Conservation (phyloP, 169 alveolate genomes). For the Cryptosporidium tyzzeri region DNA sequence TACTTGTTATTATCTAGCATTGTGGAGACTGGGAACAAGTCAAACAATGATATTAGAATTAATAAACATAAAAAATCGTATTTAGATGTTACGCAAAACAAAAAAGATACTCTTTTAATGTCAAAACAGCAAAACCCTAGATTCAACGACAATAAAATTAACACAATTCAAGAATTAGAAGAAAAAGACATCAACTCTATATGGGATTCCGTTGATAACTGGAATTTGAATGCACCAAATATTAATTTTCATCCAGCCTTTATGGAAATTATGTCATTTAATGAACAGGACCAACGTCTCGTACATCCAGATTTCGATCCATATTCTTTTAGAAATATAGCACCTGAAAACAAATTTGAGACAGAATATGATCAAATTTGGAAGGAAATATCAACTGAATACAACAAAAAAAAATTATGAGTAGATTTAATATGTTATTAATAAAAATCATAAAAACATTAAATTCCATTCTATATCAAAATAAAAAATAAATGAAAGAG, state of each 20-base stretch:
- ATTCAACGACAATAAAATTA: background rate
- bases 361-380: constrained; percentile 68
- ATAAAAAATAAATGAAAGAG: background rate
- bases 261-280: constrained; percentile 38
- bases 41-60: background rate
- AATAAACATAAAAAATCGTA: constrained; percentile 4
- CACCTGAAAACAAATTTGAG: constrained; percentile 22
- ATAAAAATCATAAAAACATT: background rate
- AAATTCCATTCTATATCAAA: background rate
- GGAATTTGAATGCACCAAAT: constrained; percentile 32
- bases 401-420: constrained; percentile 15
- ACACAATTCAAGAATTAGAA: background rate
- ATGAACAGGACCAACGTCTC: background rate
- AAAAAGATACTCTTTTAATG: constrained; percentile 5
- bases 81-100: background rate
- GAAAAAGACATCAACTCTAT: constrained; percentile 15
- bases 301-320: background rate
- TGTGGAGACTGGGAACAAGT: background rate
- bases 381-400: constrained; percentile 74
- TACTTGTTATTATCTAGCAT: constrained; percentile 34
- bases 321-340: background rate
- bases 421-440: background rate
- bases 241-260: constrained; percentile 45
- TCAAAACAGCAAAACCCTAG: background rate
- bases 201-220: constrained; percentile 34